These are phyloP conservation scores for Magnusiomyces clavatus DNA, from an alignment of 1,139 yeast genomes.

Conservation along the genomic window DNA sequence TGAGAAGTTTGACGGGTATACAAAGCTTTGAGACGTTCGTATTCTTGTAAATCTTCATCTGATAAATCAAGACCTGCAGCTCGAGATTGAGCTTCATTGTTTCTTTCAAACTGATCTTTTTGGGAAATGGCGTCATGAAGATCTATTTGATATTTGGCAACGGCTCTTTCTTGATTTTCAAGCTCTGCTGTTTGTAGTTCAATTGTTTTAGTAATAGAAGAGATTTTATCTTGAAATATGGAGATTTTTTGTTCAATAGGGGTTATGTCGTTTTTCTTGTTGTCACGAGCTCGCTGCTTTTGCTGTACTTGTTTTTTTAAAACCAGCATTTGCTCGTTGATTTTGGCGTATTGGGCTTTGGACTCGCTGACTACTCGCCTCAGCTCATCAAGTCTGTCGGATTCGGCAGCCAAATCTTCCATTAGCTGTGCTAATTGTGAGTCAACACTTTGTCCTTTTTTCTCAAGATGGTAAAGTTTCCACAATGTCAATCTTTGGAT, in stretches of 20 bases:
- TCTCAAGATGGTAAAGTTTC: conserved; percentile 60
- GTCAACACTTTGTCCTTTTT: conserved; percentile 25
- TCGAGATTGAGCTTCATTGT: conserved; percentile 30
- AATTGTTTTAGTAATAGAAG: conserved; percentile 44
- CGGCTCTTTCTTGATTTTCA: conserved; percentile 42
- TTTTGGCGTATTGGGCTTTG: no score
- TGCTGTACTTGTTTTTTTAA: conserved; percentile 39
- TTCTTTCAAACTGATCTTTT: conserved; percentile 39
- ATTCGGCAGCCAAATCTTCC: background rate
- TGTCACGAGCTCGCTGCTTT: conserved; percentile 38
- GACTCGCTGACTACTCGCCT: conserved; percentile 34
- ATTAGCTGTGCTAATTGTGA: conserved; percentile 5
- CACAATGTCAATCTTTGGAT: conserved; percentile 50
- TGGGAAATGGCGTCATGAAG: conserved; percentile 42
- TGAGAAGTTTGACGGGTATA: conserved; percentile 33
- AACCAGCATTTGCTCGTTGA: conserved; percentile 32
- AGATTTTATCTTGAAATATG: conserved; percentile 42
- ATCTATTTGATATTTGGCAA: conserved; percentile 41
- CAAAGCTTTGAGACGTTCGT: conserved; percentile 50
- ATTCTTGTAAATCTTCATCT: conserved; percentile 49
- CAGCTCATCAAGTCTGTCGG: conserved; percentile 9
- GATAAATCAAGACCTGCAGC: conserved; percentile 34
- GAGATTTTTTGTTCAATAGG: conserved; percentile 51
- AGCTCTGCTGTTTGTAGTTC: conserved; percentile 48
- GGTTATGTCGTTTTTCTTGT: conserved; percentile 42